Evolutionary conservation across 2,329 filamentous ascomycete species (phyloP).

Genomic region (Trichoderma gracile): DNA sequence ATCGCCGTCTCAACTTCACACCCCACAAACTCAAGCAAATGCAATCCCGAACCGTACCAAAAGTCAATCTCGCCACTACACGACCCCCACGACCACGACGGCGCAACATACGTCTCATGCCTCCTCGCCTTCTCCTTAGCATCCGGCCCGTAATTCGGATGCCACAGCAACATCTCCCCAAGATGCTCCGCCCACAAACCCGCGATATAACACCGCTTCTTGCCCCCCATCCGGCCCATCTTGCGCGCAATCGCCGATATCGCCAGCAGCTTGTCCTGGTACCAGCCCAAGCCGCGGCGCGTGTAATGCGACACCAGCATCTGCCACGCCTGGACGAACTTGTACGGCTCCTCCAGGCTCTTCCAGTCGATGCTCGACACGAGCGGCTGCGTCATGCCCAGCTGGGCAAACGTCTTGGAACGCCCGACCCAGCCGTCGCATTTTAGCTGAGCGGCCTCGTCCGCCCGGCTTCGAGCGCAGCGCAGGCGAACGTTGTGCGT

Average conservation of each 20-base stretch:
- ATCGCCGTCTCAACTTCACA: background rate
- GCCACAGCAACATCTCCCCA: background rate
- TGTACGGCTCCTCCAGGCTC: background rate
- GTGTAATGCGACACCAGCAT: conserved; percentile 16
- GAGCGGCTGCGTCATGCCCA: conserved; percentile 6
- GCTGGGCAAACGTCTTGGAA: conserved; percentile 10
- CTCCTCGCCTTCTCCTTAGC: conserved; percentile 1
- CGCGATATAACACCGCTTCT: background rate
- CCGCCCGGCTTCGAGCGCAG: conserved; percentile 4
- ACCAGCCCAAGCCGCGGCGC: conserved; percentile 15
- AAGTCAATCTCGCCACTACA: conserved; percentile 15
- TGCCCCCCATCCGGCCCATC: background rate
- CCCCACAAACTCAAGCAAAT: background rate
- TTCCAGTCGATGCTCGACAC: conserved; percentile 4
- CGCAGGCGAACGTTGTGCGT: conserved; percentile 10
- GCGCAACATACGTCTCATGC: conserved; percentile 10
- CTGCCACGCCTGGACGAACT: conserved; percentile 12
- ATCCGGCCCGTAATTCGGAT: conserved; percentile 9
- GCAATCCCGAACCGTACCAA: background rate
- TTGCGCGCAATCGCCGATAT: conserved; percentile 17
- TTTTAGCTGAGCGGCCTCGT: background rate
- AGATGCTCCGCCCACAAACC: conserved; percentile 8
- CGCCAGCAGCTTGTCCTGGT: conserved; percentile 13
- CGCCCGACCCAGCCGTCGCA: conserved; percentile 10
- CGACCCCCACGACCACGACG: conserved; percentile 15